Base-by-base conservation (phyloP, 1,284 basidiomycete species). In the Chondrostereum purpureum region DNA sequence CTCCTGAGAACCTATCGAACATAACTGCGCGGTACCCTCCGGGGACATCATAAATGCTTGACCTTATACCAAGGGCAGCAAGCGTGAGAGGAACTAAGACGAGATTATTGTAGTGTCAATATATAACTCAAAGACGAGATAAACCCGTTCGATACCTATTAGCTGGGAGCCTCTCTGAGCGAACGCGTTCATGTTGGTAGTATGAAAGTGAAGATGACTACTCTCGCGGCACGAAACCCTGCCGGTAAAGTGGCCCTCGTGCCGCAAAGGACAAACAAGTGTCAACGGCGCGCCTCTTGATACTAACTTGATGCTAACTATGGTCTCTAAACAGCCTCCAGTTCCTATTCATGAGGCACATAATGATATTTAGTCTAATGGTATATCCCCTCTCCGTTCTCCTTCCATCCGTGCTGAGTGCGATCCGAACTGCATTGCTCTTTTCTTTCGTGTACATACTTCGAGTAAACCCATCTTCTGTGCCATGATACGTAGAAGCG, bases 381-480 rank as follows among this genome's bases (percentile, higher is more conserved):
- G 48, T 24, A 60, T 55, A 59, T 80, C 75, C 2, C 83, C 83
- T 34, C 73, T 72, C 50, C 64, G 68, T 54, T 83, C 75, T 2
- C 65, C 69, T 47, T 87, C 80, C 86, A 98, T 93, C 56, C 93
- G 80, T 3, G 93, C 92, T 39, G 91, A 92, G 61, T 88, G 78
- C 50, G 86, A 91, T 2, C 95, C 95, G 69, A 99, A 99, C 61
- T 99, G 95, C 87, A 98, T 98, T 4, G 95, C 95, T 43, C 89
- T 63, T 67, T 99, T 99, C 57, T 87, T 91, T 50, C 90, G 71
- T 41, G 54, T 54, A 45, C 83, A 83, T 3, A 89, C 84, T 47
- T 80, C 73, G 2, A 72, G 59, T 35, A 95, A 66, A 0, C 92
- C 91, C 13, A 89, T 57, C 48, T 76, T 76, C 46, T 68, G 62